These are phyloP conservation scores for Zea luxurians DNA, from an alignment of 176 grass and related monocot species.

Conservation along the genomic window DNA sequence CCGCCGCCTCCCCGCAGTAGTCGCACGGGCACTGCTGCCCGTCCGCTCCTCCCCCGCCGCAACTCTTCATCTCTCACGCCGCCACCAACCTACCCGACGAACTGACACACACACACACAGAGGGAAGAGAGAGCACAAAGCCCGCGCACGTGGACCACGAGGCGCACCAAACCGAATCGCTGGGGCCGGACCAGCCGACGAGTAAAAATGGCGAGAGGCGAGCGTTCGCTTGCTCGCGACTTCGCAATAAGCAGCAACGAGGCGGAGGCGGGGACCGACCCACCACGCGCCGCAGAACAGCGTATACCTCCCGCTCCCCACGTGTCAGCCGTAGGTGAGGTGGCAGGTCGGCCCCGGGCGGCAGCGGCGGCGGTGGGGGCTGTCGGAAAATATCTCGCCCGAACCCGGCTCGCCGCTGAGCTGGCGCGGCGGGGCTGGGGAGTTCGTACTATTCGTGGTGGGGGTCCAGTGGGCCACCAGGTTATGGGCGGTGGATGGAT, in stretches of 20 bases:
- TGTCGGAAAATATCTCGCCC: slow-evolving; percentile 48
- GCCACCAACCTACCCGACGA: background rate
- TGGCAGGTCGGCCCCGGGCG: slow-evolving; percentile 16
- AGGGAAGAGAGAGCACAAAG: background rate
- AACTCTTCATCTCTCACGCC: slow-evolving; percentile 27
- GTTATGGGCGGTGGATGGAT: background rate
- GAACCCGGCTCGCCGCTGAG: background rate
- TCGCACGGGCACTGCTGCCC: slow-evolving; percentile 54
- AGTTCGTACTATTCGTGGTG: background rate
- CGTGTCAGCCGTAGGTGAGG: slow-evolving; percentile 21
- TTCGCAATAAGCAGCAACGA: background rate
- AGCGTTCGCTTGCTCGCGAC: background rate
- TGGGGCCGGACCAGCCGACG: background rate
- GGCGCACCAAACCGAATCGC: background rate
- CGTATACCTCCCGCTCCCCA: background rate
- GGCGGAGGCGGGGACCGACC: background rate
- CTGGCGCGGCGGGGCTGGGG: background rate
- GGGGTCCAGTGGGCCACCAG: background rate
- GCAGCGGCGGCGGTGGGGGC: background rate
- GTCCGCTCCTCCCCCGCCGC: background rate
- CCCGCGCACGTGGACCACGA: slow-evolving; percentile 8
- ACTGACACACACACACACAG: background rate
- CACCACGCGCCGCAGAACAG: slow-evolving; percentile 17
- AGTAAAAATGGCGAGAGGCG: background rate
- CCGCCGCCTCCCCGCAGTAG: slow-evolving; percentile 65